phyloP scores from a whole-genome alignment of 768 basidiomycete genomes.

The Hygrophorus russula region DNA sequence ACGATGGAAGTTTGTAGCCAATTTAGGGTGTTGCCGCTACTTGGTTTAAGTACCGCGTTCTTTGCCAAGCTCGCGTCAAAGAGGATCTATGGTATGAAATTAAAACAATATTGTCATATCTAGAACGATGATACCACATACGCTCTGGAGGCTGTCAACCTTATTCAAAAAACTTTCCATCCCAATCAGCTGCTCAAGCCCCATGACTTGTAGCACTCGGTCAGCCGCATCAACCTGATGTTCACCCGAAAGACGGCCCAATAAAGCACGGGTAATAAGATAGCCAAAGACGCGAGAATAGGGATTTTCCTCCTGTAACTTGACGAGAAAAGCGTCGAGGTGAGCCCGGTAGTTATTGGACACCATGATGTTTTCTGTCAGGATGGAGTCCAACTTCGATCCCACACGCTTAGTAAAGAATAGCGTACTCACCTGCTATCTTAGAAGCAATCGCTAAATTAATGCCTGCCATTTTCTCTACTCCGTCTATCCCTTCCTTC shows the following conservation, averaged over 20 bases:
- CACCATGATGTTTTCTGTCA: conserved; percentile 50
- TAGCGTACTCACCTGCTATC: conserved; percentile 46
- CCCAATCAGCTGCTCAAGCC: conserved; percentile 30
- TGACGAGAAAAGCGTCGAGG: conserved; percentile 37
- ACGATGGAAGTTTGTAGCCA: conserved; percentile 52
- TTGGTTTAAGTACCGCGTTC: conserved; percentile 48
- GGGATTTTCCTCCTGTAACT: conserved; percentile 35
- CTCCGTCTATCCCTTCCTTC: conserved; percentile 19
- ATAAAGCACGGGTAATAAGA: conserved; percentile 50
- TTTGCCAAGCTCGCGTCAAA: conserved; percentile 33
- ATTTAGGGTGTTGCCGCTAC: conserved; percentile 39
- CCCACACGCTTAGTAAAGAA: conserved; percentile 1
- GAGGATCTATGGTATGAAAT: conserved; percentile 25
- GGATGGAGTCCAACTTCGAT: not conserved
- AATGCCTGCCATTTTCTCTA: conserved; percentile 34
- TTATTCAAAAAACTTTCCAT: conserved; percentile 27
- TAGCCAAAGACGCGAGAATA: conserved; percentile 48
- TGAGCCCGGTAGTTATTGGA: conserved; percentile 35
- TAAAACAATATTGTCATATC: not conserved
- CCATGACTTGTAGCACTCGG: conserved; percentile 34
- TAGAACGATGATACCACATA: conserved; percentile 10
- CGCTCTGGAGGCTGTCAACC: conserved; percentile 21
- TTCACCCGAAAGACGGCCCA: conserved; percentile 44
- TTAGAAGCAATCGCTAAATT: conserved; percentile 47
- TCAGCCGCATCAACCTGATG: conserved; percentile 46